Base-by-base conservation (phyloP, 2,329 filamentous ascomycete genomes). In the Cladosporium sp. region DNA sequence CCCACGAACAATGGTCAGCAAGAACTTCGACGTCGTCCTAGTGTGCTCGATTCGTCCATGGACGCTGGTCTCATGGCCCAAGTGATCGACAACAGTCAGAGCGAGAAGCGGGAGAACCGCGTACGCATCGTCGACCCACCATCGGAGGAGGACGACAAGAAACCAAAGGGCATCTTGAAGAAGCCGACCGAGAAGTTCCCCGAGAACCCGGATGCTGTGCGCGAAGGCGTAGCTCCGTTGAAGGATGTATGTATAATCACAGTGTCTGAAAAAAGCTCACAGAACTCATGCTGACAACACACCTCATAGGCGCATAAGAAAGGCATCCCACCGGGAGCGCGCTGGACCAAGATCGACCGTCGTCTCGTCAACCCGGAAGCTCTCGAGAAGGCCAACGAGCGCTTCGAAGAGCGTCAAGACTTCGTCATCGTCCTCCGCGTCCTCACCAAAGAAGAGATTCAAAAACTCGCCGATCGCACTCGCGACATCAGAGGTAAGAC, bases 341-440 rank as follows among this genome's bases (percentile, higher is more conserved):
- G 92, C 64, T 97, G 93, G 93, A 97, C 93, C 57, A 96, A 95
- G 81, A 93, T 98, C 75, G 92, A 90, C 75, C 88, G 93, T 65
- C 88, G 90, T 71, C 85, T 96, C 65, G 93, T 98, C 73, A 97
- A 96, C 72, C 93, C 93, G 0, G 91, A 94, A 71, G 93, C 93
- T 0, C 81, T 98, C 57, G 90, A 92, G 66, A 86, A 91, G 68
- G 91, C 91, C n/a, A 91, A 95, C 73, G 93, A 97, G 80, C 86
- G 94, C 34, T 98, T 91, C 71, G 94, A 98, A 78, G 91, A 96
- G 72, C 87, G 93, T n/a, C 87, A 93, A 67, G 93, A 97, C 74
- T 96, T 93, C 77, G 93, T 98, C 67, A 97, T 97, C 77, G 93
- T 97, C 2, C 83, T 98, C 65, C 85, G 93, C 65, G 94, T 97